These are phyloP conservation scores for Echinosophora koreensis DNA, from an alignment of 306 rosid species.

Conservation along the genomic window DNA sequence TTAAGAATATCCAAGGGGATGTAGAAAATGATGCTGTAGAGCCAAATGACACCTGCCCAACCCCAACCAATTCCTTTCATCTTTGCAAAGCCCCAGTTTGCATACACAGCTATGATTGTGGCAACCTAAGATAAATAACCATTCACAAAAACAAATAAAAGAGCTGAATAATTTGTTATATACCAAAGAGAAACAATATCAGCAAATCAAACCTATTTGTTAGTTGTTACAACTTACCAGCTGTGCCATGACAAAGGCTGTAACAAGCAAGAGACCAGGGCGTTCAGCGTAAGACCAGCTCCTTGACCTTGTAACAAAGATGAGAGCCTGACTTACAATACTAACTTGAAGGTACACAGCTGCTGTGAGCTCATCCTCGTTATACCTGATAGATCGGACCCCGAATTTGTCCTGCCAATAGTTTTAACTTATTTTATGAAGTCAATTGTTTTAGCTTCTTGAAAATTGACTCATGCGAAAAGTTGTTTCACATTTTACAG, in stretches of 20 bases:
- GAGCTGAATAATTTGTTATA: neutral
- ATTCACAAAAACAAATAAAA: constrained; percentile 14
- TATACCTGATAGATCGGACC: constrained; percentile 60
- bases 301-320: constrained; percentile 82
- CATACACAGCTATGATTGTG: constrained; percentile 75
- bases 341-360: constrained; percentile 90
- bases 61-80: constrained; percentile 80
- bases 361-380: constrained; percentile 63
- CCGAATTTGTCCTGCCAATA: constrained; percentile 67
- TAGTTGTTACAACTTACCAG: constrained; percentile 55
- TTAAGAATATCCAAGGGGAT: constrained; percentile 72
- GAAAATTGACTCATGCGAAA: no score
- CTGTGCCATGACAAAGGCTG: constrained; percentile 71
- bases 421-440: no score
- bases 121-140: constrained; percentile 53
- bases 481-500: no score
- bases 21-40: constrained; percentile 69
- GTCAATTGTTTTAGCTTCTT: no score
- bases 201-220: neutral
- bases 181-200: neutral
- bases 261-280: constrained; percentile 67
- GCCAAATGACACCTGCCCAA: constrained; percentile 86
- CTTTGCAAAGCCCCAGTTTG: constrained; percentile 70
- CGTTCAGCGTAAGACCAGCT: constrained; percentile 77
- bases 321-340: constrained; percentile 81